Evolutionary conservation across 2,329 filamentous ascomycete genomes (phyloP).

Genomic region (Epichloe baconii): DNA sequence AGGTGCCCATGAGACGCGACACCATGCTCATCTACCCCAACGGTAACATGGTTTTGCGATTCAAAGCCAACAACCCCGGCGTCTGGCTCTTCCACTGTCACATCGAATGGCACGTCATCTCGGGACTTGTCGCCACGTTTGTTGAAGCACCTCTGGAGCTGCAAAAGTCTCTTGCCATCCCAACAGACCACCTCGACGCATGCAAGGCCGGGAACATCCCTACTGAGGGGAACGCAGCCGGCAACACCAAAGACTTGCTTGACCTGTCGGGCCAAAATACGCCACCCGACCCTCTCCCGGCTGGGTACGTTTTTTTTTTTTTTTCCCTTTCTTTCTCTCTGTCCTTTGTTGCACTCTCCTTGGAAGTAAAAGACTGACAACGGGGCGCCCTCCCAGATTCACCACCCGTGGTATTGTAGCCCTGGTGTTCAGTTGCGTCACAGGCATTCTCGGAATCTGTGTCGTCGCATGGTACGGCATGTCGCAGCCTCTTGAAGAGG

Average conservation of each 20-base stretch:
- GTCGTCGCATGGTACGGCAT: constrained; percentile 54
- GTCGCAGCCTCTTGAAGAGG: constrained; percentile 9
- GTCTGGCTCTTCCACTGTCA: constrained; percentile 71
- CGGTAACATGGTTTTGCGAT: constrained; percentile 57
- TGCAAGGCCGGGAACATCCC: constrained; percentile 41
- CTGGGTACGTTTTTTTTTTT: constrained; percentile 31
- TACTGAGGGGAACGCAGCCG: constrained; percentile 59
- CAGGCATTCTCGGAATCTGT: constrained; percentile 54
- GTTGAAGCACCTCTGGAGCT: constrained; percentile 50
- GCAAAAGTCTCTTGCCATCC: constrained; percentile 47
- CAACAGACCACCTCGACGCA: constrained; percentile 40
- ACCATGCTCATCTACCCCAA: constrained; percentile 51
- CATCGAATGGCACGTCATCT: constrained; percentile 62
- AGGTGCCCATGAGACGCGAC: constrained; percentile 53
- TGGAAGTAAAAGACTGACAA: not conserved
- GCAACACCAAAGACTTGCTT: constrained; percentile 49
- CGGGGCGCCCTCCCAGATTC: constrained; percentile 32
- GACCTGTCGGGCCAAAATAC: constrained; percentile 50
- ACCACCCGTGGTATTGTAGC: constrained; percentile 60
- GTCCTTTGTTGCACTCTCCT: not conserved
- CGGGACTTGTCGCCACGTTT: constrained; percentile 53
- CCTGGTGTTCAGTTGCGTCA: constrained; percentile 57
- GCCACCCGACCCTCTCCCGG: constrained; percentile 43
- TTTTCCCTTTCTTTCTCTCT: accelerated
- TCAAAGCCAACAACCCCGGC: constrained; percentile 54